A percentile compares a stretch with the other conserved stretches of the same genome.
phyloP scores from a whole-genome alignment of 257 asterid genomes.

The Nicotiana tabacum region DNA sequence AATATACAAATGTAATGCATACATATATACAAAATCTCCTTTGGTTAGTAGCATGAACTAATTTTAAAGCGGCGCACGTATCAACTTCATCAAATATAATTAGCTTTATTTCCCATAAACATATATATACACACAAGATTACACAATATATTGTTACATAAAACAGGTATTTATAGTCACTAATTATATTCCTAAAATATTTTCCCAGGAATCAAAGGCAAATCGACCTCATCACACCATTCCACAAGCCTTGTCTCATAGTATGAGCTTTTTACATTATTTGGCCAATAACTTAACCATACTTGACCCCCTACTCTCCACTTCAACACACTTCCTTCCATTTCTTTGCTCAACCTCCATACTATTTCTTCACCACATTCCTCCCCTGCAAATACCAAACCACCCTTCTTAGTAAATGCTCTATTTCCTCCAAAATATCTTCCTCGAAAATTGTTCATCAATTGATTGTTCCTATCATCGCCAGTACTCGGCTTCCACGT shows the following conservation, averaged over 20 bases:
- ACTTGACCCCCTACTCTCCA: slow-evolving; percentile 84
- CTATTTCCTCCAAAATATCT: slow-evolving; percentile 53
- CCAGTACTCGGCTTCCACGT: slow-evolving; percentile 50
- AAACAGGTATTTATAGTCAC: not conserved
- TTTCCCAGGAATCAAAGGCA: slow-evolving; percentile 56
- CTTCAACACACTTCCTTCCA: slow-evolving; percentile 88
- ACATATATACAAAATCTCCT: too few relatives aligned
- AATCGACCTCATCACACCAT: slow-evolving; percentile 90
- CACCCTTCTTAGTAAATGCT: slow-evolving; percentile 63
- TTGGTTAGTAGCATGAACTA: not conserved
- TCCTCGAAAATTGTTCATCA: slow-evolving; percentile 22
- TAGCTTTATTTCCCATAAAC: not conserved
- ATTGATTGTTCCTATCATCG: slow-evolving; percentile 10
- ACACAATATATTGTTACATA: not conserved
- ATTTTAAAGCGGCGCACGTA: not conserved
- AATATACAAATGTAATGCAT: too few relatives aligned
- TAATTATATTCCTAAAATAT: not conserved
- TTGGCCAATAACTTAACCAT: slow-evolving; percentile 79
- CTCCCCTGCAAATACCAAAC: slow-evolving; percentile 60
- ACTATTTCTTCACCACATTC: slow-evolving; percentile 50
- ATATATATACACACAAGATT: not conserved
- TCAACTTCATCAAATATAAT: too few relatives aligned
- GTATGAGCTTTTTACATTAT: slow-evolving; percentile 34
- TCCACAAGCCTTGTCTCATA: slow-evolving; percentile 65
- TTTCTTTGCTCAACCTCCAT: slow-evolving; percentile 75